A percentile compares a stretch with the other conserved stretches of the same genome.
phyloP scores from a whole-genome alignment of 768 basidiomycete genomes.

The Fomitopsis pulvina region DNA sequence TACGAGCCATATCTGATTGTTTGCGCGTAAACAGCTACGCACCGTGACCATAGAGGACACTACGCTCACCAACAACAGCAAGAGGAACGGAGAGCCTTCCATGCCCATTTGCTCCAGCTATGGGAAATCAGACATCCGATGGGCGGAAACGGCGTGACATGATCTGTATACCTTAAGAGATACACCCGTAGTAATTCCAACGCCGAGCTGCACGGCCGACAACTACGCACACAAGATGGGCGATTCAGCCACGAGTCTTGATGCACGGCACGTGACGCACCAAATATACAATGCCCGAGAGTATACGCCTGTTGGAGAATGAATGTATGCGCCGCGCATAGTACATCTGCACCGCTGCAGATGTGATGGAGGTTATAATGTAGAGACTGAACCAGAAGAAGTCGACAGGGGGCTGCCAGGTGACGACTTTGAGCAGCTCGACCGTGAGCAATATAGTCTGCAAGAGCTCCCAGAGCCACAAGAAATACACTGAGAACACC shows the following conservation, averaged over 20 bases:
- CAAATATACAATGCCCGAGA: background rate
- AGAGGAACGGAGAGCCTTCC: background rate
- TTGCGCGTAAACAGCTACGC: background rate
- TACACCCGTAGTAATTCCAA: too few relatives aligned
- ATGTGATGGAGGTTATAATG: background rate
- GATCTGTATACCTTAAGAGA: too few relatives aligned
- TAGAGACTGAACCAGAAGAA: background rate
- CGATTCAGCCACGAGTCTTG: background rate
- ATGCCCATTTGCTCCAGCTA: too few relatives aligned
- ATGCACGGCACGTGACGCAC: background rate
- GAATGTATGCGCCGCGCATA: background rate
- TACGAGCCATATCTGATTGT: background rate
- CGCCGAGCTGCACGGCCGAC: too few relatives aligned
- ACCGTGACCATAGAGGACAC: background rate
- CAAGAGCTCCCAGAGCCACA: background rate
- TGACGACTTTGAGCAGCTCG: background rate
- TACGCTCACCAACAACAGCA: background rate
- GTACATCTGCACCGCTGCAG: background rate
- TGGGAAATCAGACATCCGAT: too few relatives aligned
- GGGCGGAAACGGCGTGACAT: too few relatives aligned
- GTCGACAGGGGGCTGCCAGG: background rate
- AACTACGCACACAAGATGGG: too few relatives aligned
- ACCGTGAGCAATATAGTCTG: background rate
- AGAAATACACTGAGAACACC: background rate
- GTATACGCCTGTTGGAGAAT: background rate